Evolutionary conservation across 1,139 yeast genomes (phyloP).

Genomic region (Candida dubliniensis): DNA sequence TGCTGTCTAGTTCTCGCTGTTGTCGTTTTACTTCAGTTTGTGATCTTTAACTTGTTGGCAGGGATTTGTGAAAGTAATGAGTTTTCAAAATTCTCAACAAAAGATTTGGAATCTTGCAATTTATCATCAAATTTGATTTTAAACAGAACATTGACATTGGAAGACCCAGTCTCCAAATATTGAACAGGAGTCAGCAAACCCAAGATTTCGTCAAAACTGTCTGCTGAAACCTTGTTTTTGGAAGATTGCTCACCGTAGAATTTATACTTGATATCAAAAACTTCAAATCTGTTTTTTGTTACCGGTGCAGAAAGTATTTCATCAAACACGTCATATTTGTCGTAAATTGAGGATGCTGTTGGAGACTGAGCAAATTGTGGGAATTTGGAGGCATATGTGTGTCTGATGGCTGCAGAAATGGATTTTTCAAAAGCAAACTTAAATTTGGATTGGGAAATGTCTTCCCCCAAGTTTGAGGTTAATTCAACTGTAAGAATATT

Average conservation of each 20-base stretch:
- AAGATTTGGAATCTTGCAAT: conserved; percentile 36
- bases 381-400: conserved; percentile 44
- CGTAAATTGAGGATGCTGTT: conserved; percentile 21
- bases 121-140: conserved; percentile 40
- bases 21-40: conserved; percentile 6
- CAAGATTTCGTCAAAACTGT: conserved; percentile 46
- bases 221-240: conserved; percentile 17
- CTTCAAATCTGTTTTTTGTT: conserved; percentile 57
- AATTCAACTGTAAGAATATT: conserved; percentile 29
- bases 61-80: conserved; percentile 35
- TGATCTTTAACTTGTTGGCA: conserved; percentile 18
- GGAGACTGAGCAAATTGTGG: conserved; percentile 50
- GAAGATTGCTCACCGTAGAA: conserved; percentile 19
- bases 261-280: conserved; percentile 32
- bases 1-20: neutral
- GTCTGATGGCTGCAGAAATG: conserved; percentile 31
- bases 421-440: conserved; percentile 32
- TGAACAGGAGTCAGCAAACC: conserved; percentile 27
- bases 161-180: conserved; percentile 8
- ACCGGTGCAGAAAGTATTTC: conserved; percentile 61
- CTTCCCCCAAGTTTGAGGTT: conserved; percentile 28
- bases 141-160: conserved; percentile 44
- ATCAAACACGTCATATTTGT: conserved; percentile 62
- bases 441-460: conserved; percentile 29
- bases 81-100: conserved; percentile 36